These are phyloP conservation scores for Neurospora sp. DNA, from an alignment of 2,329 filamentous ascomycete genomes.

Conservation along the genomic window DNA sequence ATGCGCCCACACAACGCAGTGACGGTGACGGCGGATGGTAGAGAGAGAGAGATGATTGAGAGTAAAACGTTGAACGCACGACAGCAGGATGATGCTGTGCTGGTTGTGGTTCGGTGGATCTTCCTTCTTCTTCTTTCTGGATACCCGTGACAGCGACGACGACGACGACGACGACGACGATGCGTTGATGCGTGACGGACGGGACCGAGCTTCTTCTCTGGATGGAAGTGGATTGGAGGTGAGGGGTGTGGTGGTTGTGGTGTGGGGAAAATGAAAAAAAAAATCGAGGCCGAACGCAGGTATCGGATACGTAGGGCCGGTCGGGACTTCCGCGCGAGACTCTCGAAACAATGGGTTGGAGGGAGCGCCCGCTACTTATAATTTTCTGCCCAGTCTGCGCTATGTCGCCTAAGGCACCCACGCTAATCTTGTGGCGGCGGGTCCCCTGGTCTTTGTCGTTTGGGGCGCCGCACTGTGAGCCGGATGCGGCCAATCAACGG, in stretches of 20 bases:
- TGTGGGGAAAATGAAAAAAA: conserved; percentile 26
- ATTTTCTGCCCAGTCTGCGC: conserved; percentile 30
- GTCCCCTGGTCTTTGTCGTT: conserved; percentile 29
- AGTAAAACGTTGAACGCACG: conserved; percentile 9
- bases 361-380: conserved; percentile 48
- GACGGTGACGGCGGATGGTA: background rate
- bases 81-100: conserved; percentile 8
- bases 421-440: conserved; percentile 33
- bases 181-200: conserved; percentile 6
- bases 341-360: conserved; percentile 39
- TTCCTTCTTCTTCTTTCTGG: background rate
- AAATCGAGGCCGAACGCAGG: conserved; percentile 35
- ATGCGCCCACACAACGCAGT: conserved; percentile 21
- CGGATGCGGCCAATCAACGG: conserved; percentile 28
- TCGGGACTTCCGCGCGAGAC: conserved; percentile 47
- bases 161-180: background rate
- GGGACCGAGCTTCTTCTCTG: conserved; percentile 12
- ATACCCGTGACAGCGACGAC: conserved; percentile 1
- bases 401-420: conserved; percentile 32
- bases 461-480: conserved; percentile 27
- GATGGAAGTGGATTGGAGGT: conserved; percentile 19
- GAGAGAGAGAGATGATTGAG: conserved; percentile 1
- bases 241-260: conserved; percentile 21
- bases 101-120: background rate
- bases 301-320: conserved; percentile 42